A percentile compares a stretch with the other conserved stretches of the same genome.
Conservation (phyloP, 176 grass and related monocot species). For the Ananas comosus region DNA sequence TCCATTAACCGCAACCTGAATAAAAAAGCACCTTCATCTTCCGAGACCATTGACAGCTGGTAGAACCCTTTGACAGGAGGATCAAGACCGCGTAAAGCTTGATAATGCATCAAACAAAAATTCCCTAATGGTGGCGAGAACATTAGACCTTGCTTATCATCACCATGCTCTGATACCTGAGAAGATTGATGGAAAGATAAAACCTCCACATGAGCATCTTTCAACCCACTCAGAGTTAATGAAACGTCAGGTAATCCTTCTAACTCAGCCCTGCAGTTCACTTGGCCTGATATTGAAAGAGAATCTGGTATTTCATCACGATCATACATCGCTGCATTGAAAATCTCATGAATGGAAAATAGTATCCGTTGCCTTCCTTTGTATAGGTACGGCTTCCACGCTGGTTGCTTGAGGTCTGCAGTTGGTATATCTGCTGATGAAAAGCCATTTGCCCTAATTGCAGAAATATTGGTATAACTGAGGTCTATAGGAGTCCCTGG, state of each 20-base stretch:
- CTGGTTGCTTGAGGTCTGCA: slow-evolving; percentile 72
- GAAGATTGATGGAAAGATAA: slow-evolving; percentile 86
- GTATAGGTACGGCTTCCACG: slow-evolving; percentile 88
- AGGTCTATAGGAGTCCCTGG: slow-evolving; percentile 87
- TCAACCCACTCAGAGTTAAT: slow-evolving; percentile 62
- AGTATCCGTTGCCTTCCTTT: slow-evolving; percentile 76
- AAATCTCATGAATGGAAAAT: slow-evolving; percentile 56
- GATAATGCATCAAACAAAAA: slow-evolving; percentile 81
- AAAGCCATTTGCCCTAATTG: slow-evolving; percentile 65
- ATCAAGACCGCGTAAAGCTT: slow-evolving; percentile 39
- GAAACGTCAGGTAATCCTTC: slow-evolving; percentile 96
- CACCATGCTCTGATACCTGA: slow-evolving; percentile 63
- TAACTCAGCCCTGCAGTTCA: slow-evolving; percentile 86
- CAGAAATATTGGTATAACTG: slow-evolving; percentile 59
- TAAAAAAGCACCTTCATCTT: slow-evolving; percentile 88
- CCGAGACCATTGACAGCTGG: slow-evolving; percentile 88
- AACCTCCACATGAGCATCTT: slow-evolving; percentile 52
- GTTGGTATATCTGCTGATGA: slow-evolving; percentile 56
- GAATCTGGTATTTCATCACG: slow-evolving; percentile 93
- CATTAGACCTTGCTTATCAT: slow-evolving; percentile 71
- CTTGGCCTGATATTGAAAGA: slow-evolving; percentile 76
- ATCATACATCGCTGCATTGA: slow-evolving; percentile 86
- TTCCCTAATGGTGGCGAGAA: slow-evolving; percentile 86
- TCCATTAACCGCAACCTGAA: slow-evolving; percentile 91
- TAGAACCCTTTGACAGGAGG: slow-evolving; percentile 95